Evolutionary conservation across 2,329 filamentous ascomycete species (phyloP), one percentile per base, ranked within the genome.

Genomic region (Eutypella sp.): DNA sequence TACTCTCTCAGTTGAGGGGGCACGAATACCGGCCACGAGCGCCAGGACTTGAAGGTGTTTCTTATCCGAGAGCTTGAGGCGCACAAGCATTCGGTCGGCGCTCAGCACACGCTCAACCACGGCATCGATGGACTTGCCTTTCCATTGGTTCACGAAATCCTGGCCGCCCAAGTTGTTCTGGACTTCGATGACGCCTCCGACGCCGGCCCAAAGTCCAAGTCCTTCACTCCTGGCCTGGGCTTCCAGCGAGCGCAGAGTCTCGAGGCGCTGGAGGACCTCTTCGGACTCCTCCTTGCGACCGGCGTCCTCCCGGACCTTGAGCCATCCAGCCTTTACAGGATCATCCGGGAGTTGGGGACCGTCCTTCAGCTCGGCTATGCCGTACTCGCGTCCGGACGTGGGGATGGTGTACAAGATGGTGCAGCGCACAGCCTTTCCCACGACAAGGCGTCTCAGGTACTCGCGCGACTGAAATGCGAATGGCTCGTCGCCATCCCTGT

Each of bases 401-500:
- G 92, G 90, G 49, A 97, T 86, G 49, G 85, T 88, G 72, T 99
- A 97, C 44, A 91, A 77, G 37, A 95, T 77, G 48, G 82, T 82
- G 74, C 92, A 96, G 57, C 91, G 84, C 51, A 99, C 76, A 23
- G 84, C 79, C 68, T 96, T 96, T 63, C 92, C 92, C 46, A 97
- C 86, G 34, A 85, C 78, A 42, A 91, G 75, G 55, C 85, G 84
- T 60, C 93, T 87, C 50, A 99, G 79, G 66, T 87, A 93, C 69
- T 99, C 93, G 63, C 93, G 89, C 49, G 93, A 96, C 69, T 93
- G 86, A 69, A 96, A 99, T 47, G 89, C 90, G 63, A 87, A 95
- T 31, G 86, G 84, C 78, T 96, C 91, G 61, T 96, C 92, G 47
- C 88, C 90, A 57, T 96, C 91, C 67, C 89, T 85, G 71, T 79